These are phyloP conservation scores for Gymnopilus dilepis DNA, from an alignment of 768 basidiomycete genomes.

Conservation along the genomic window DNA sequence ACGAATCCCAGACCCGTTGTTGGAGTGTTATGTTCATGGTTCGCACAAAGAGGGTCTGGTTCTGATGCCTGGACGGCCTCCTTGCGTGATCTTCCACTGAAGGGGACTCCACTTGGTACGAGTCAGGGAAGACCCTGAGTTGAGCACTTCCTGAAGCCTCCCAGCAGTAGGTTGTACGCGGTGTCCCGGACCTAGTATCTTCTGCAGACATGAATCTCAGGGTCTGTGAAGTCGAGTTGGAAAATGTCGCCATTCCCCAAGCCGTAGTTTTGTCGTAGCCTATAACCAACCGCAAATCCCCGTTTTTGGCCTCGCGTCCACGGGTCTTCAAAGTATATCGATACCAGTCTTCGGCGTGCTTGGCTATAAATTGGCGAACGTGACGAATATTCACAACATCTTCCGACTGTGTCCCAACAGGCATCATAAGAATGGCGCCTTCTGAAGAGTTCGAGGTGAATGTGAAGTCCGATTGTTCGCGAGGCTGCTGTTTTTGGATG, in stretches of 20 bases:
- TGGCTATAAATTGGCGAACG: conserved; percentile 20
- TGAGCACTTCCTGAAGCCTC: conserved; percentile 17
- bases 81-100: neutral
- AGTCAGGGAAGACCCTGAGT: conserved; percentile 9
- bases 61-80: conserved; percentile 1
- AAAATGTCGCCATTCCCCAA: conserved; percentile 28
- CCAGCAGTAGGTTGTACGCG: conserved; percentile 9
- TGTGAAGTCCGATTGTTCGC: conserved; percentile 1
- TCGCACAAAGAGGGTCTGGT: conserved; percentile 15
- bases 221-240: conserved; percentile 10
- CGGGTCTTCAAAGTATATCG: conserved; percentile 17
- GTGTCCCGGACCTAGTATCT: neutral
- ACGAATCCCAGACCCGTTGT: conserved; percentile 2
- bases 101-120: conserved; percentile 6
- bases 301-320: conserved; percentile 22
- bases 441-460: conserved; percentile 22
- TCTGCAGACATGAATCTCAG: conserved; percentile 12
- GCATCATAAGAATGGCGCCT: conserved; percentile 29
- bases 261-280: conserved; percentile 25
- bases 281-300: conserved; percentile 25
- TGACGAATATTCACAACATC: conserved; percentile 13
- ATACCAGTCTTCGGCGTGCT: conserved; percentile 24
- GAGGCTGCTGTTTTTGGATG: neutral
- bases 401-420: conserved; percentile 21
- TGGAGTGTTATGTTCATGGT: conserved; percentile 13